These are phyloP conservation scores for Rhodotorula graminis DNA, from an alignment of 768 basidiomycete genomes.

Conservation along the genomic window DNA sequence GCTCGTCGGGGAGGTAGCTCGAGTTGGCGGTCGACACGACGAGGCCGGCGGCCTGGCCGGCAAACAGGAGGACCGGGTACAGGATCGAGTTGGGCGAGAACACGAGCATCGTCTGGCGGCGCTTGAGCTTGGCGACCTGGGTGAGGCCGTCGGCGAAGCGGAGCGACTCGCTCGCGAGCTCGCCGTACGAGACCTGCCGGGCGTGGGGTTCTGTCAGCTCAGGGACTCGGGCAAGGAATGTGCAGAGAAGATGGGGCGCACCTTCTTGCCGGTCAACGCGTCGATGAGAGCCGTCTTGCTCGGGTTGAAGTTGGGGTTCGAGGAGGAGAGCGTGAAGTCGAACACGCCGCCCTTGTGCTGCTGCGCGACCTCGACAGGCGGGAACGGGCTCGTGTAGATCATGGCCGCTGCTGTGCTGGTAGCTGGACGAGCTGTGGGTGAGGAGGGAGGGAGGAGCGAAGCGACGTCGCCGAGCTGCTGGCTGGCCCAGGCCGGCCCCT, in stretches of 20 bases:
- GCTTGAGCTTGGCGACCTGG: constrained; percentile 1
- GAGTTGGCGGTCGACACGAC: constrained; percentile 69
- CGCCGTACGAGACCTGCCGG: constrained; percentile 11
- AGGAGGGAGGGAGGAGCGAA: background rate
- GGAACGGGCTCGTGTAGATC: constrained; percentile 12
- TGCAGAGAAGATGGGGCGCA: background rate
- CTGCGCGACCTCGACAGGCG: background rate
- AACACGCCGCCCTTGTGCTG: constrained; percentile 17
- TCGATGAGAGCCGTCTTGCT: constrained; percentile 25
- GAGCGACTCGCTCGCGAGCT: constrained; percentile 4
- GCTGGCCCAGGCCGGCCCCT: too few relatives aligned
- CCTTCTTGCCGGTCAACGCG: constrained; percentile 10
- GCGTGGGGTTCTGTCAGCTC: too few relatives aligned
- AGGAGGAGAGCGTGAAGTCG: constrained; percentile 15
- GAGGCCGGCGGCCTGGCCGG: constrained; percentile 58
- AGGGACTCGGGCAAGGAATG: too few relatives aligned
- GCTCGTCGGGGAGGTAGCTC: constrained; percentile 63
- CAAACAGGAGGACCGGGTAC: constrained; percentile 37
- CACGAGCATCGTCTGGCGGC: constrained; percentile 18
- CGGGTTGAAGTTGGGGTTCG: background rate
- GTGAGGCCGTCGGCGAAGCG: constrained; percentile 13
- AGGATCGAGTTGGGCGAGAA: constrained; percentile 33
- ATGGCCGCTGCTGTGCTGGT: too few relatives aligned
- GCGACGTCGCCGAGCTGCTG: background rate
- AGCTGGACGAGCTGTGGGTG: too few relatives aligned